Evolutionary conservation across 441 rosid species (phyloP), one percentile per base, ranked within the genome.

Genomic region (Mallotus japonicus): DNA sequence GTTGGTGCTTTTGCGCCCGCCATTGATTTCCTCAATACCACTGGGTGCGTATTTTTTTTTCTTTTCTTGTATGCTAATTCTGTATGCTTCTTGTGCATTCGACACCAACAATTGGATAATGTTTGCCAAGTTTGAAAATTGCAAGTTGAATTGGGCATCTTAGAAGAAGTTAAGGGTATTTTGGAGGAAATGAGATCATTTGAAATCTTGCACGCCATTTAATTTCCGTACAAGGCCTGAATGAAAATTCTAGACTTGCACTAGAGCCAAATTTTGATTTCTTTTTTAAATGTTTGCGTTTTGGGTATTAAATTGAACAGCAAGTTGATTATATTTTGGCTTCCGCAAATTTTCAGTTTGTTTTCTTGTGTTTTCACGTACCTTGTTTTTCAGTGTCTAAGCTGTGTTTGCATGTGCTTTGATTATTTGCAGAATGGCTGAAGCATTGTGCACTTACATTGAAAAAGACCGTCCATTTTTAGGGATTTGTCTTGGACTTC

Each of bases 401-500:
- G 32, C 2, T 28, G 32, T 28, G 32, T 62, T 62, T 54, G 66
- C 71, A 70, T 62, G 32, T 47, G 42, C 47, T 10, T 73, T 63
- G 63, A 16, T 56, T 72, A 14, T 72, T 42, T 81, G 75, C 85
- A 95, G 99, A 84, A 91, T 91, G 97, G 92, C 81, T 5, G 98
- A 95, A 78, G 97, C 98, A 53, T 80, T 95, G 69, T 71, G 89
- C 75, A 71, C 78, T 22, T 93, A 95, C 80, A 88, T 91, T 75
- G 85, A 90, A 82, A 86, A 85, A 8, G 95, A 91, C 78, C 95
- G 95, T 72, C 99, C 97, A 0, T 95, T 95, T 81, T 81, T 95
- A 74, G 98, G 99, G 76, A 95, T 95, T 65, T 93, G 99, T 80
- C 95, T 95, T 69, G 99, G 98, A 14, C 88, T 95, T 79, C 98